Evolutionary conservation across 2,329 filamentous ascomycete genomes (phyloP), one percentile per base, ranked within the genome.

Genomic region (Epichloe brachyelytri): DNA sequence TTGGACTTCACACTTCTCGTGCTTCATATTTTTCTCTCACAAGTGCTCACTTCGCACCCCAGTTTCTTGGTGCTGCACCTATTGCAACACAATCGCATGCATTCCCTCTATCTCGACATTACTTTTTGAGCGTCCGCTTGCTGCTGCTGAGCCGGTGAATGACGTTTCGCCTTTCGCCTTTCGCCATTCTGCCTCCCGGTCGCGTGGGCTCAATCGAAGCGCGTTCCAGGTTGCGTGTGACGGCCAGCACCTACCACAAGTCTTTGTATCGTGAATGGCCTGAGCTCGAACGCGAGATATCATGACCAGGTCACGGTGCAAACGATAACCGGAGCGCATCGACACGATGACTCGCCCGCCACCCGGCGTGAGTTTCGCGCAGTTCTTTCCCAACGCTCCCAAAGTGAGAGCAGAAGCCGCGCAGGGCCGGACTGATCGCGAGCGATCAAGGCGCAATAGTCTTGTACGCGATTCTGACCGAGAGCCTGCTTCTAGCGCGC

Each of bases 321-420:
- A 70, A 66, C 69, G 71, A 71, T 74, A 73, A 69, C 71, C 70
- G 68, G 68, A 68, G 67, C 68, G 65, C 66, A 68, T 67, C 65
- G 65, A 70, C 75, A 82, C 73, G 72, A 87, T 86, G 85, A 87
- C 87, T 81, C 87, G 86, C 75, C 80, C 83, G 67, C 77, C 82
- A 63, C 76, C 78, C 55, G 74, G 75, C 69, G 83, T 85, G 74
- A 83, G 83, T 72, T 90, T 89, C 77, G 86, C 85, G 71, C 82
- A 89, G 72, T 93, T 88, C 77, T 90, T 89, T 70, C 86, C 85
- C 60, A 81, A 84, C 65, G 86, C 85, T 64, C 85, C 86, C 59
- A 82, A 76, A 66, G 73, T 76, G 72, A 80, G 71, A 66, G 68
- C 68, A 54, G 71, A 70, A 58, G 69, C 68, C 49, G 48, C 48